Base-by-base conservation (phyloP, 768 basidiomycete genomes). In the Roridomyces roridus region DNA sequence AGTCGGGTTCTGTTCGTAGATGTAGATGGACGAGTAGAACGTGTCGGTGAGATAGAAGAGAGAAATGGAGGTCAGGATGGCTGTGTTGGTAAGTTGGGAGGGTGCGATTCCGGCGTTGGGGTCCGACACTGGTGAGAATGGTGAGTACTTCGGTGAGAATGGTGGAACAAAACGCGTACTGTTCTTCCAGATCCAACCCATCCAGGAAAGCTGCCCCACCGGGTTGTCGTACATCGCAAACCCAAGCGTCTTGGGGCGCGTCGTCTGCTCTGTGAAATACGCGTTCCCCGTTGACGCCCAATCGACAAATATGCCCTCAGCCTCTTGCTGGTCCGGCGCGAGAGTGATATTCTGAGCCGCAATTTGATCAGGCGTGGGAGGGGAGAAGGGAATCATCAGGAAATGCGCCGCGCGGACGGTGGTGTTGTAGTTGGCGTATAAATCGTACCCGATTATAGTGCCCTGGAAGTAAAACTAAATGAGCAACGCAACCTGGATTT, bases 161-260 rank as follows among this genome's bases (percentile, higher is more conserved):
- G 21, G 40, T 12, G 5, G 41, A 53, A 18, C 14, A 21, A 21
- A 23, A 15, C 5, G 41, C 51, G 34, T 26, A 60, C 65, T 57
- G n/a, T 20, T 28, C 34, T 46, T 26, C 46, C 59, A 64, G 39
- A 67, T 65, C 36, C 64, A 65, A 14, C 66, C 67, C 11, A 70
- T 62, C 62, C 64, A 70, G 5, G 66, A 46, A 21, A 69, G 66
- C 20, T 63, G 54, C n/a, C 63, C 68, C 6, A 69, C 35, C 6
- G 68, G 68, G 21, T 50, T 63, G 48, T 68, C 67, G 46, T 46
- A 41, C 26, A 70, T 41, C 4, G 65, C 64, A 25, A 65, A 56
- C n/a, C 65, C 68, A 25, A 70, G 50, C n/a, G 66, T 59, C 21
- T 54, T 54, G 8, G 68, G 67, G 49, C 66, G 48, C 11, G 34